Base-by-base conservation (phyloP, 1,139 yeast genomes). In the Kluyveromyces sp. region DNA sequence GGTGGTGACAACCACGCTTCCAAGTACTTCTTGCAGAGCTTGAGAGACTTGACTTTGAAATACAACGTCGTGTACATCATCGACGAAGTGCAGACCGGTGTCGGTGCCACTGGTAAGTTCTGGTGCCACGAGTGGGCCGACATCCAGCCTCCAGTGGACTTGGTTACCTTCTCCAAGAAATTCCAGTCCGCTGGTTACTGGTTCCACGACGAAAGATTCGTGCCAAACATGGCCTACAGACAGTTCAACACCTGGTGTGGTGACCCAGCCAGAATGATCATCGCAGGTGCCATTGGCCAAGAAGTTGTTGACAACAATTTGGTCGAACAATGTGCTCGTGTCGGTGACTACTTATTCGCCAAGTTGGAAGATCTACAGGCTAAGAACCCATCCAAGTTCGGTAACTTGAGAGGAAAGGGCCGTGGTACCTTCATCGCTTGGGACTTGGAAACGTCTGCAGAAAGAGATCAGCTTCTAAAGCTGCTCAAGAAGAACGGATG, bases 241-340 rank as follows among this genome's bases (percentile, higher is more conserved):
- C 88, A 81, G 63, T 82, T 82, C 70, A 82, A 82, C 73, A 82
- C 89, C 49, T 82, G 89, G 89, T 81, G 87, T 66, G 89, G 88
- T 57, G 88, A 82, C 60, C 86, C 88, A 59, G 77, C 83, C 30
- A 76, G 76, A 65, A 78, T 80, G 64, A 66, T 78, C 44, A 65
- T 79, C 50, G 83, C 85, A 36, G 77, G 76, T 55, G 71, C 83
- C 46, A 80, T 82, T 52, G 77, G 75, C 50, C 69, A 77, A 56
- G 83, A 81, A 58, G 70, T 81, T 45, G 58, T 61, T 16, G 71
- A 73, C 52, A 63, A 79, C 46, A 71, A 73, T 48, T 70, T 82
- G 53, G 72, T 77, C 40, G 63, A 65, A 9, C 71, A 70, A 44
- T 74, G 80, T 30, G 70, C 73, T 7, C 65, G 72, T 53, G 80